These are phyloP conservation scores for Kurtzmaniella cleridarum DNA, from an alignment of 805 yeast genomes.

Conservation along the genomic window DNA sequence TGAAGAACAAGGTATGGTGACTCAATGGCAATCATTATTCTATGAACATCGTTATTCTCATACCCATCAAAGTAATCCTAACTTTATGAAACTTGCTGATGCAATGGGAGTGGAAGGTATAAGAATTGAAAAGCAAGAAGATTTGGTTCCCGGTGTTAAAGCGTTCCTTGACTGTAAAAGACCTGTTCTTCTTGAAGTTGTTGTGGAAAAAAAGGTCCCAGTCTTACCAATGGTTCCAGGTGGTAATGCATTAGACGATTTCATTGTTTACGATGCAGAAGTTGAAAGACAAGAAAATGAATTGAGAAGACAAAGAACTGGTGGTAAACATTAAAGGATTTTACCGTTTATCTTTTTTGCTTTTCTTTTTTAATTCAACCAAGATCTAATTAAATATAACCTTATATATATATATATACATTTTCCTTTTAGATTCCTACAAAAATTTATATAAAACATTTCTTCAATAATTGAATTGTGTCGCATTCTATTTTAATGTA, in stretches of 20 bases:
- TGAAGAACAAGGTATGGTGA: slow-evolving; percentile 99
- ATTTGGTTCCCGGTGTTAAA: slow-evolving; percentile 42
- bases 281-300: slow-evolving; percentile 67
- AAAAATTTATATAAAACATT: no score
- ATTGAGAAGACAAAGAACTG: slow-evolving; percentile 67
- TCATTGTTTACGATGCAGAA: slow-evolving; percentile 78
- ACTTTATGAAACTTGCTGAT: slow-evolving; percentile 88
- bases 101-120: slow-evolving; percentile 90
- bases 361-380: neutral
- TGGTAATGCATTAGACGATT: slow-evolving; percentile 92
- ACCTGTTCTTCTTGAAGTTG: slow-evolving; percentile 86
- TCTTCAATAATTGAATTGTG: no score
- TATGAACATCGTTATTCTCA: slow-evolving; percentile 97
- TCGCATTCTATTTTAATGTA: no score
- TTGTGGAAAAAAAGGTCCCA: slow-evolving; percentile 89
- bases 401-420: neutral
- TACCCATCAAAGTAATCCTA: slow-evolving; percentile 93
- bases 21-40: slow-evolving; percentile 98
- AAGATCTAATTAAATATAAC: neutral
- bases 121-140: slow-evolving; percentile 63
- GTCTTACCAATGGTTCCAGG: slow-evolving; percentile 98
- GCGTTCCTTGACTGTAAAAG: slow-evolving; percentile 72
- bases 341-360: no score
- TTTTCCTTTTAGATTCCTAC: no score
- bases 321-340: slow-evolving; percentile 51